Conservation (phyloP, 2,329 filamentous ascomycete species). For the Paecilomyces niveus region DNA sequence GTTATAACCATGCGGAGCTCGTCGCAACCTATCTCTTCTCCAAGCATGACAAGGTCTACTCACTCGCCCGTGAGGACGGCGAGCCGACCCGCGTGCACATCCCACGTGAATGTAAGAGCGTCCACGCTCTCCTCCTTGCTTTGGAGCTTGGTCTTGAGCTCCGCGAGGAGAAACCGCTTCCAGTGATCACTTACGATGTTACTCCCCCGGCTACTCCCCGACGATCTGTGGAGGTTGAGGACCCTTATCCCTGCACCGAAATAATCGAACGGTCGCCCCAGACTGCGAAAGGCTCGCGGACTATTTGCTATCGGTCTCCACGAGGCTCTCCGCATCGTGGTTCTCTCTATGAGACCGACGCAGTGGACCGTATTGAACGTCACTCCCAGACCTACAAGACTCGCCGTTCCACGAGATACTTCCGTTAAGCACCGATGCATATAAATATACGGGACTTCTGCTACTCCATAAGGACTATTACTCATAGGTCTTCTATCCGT, state of each 20-base stretch:
- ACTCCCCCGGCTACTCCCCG: conserved; percentile 25
- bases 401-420: conserved; percentile 22
- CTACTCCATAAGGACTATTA: not conserved
- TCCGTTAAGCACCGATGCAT: conserved; percentile 14
- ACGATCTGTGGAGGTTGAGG: conserved; percentile 6
- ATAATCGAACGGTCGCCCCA: conserved; percentile 23
- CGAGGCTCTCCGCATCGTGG: conserved; percentile 26
- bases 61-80: conserved; percentile 31
- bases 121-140: conserved; percentile 34
- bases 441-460: not conserved
- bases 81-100: conserved; percentile 35
- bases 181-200: conserved; percentile 25
- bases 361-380: conserved; percentile 26
- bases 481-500: not conserved
- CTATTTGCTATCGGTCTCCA: conserved; percentile 29
- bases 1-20: conserved; percentile 22
- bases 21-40: conserved; percentile 30
- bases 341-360: conserved; percentile 28
- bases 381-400: conserved; percentile 21
- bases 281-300: conserved; percentile 18
- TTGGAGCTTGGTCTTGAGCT: conserved; percentile 34
- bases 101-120: conserved; percentile 27
- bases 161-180: conserved; percentile 11
- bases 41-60: conserved; percentile 32
- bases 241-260: conserved; percentile 13